Evolutionary conservation across 441 rosid species (phyloP).

Genomic region (Cnidoscolus chayamansa): DNA sequence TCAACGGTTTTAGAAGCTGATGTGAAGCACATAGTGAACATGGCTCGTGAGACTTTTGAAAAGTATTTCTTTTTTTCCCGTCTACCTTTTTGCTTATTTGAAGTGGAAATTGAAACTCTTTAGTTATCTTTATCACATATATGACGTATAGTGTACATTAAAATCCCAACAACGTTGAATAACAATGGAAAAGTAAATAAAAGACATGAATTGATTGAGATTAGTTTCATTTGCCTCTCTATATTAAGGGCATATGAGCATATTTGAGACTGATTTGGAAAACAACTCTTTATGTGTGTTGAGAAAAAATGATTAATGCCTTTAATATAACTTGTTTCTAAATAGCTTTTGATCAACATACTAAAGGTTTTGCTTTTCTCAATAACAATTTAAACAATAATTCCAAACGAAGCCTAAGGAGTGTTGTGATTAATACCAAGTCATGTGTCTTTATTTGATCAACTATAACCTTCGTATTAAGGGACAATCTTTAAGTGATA

Average conservation of each 20-base stretch:
- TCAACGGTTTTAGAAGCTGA: slow-evolving; percentile 72
- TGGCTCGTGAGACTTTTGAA: slow-evolving; percentile 71
- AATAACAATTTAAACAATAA: too few species aligned
- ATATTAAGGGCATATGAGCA: neutral
- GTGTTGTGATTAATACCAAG: neutral
- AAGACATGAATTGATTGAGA: neutral
- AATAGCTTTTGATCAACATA: too few species aligned
- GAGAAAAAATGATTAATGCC: too few species aligned
- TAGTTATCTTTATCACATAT: neutral
- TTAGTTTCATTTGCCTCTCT: neutral
- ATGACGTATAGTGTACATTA: neutral
- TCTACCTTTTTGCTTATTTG: neutral
- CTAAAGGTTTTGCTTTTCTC: too few species aligned
- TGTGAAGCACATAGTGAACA: slow-evolving; percentile 61
- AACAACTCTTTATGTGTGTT: too few species aligned
- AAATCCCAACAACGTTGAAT: neutral
- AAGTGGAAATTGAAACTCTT: neutral
- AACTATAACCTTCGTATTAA: neutral
- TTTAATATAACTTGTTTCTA: too few species aligned
- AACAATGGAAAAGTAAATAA: neutral
- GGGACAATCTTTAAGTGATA: neutral
- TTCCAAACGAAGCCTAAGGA: too few species aligned
- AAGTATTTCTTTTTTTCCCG: slow-evolving; percentile 41
- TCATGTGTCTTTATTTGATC: neutral
- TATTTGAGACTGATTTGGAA: too few species aligned